Base-by-base conservation (phyloP, 75 land plant genomes). In the Picea glauca region DNA sequence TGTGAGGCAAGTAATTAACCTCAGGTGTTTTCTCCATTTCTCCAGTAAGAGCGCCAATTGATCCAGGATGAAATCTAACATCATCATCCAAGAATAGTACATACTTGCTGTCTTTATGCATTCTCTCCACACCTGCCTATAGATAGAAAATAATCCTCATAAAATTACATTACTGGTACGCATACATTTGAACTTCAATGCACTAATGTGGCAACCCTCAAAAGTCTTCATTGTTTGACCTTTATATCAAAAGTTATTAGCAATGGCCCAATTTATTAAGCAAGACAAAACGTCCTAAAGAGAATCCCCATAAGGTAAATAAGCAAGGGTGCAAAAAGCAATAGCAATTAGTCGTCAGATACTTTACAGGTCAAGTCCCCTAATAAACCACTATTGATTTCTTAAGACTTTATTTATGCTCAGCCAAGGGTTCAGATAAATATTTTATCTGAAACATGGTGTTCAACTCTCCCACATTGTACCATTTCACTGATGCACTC, bases 31-130 rank as follows among this genome's bases (percentile, higher is more conserved):
- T 88, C 75, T 88, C 90, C 98, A 98, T 98, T 81, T 96, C 88
- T 73, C 89, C 91, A 64, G 90, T 88, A 57, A 98, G 91, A 61
- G 96, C 93, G 76, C 99, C 99, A 78, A 98, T 86, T 38, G 99
- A 81, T 5, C 99, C 99, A 78, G 99, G 99, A 84, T 93, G 98
- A 61, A 98, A 85, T 81, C 93, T 89, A 78, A 95, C 99, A 86
- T 95, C 99, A 93, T 98, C 99, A 90, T 98, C 99, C 83, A 95
- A 77, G 82, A 98, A 98, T 58, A 98, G 84, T 38, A 95, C 98
- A 85, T 98, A 98, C 74, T 98, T 98, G 89, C 85, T 91, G 61
- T 95, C 98, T 82, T 91, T 88, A 79, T 93, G 98, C 98, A 98
- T 98, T 60, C 84, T 89, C 79, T 86, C 88, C 23, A 94, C 92